These are phyloP conservation scores for Pharus latifolius DNA, from an alignment of 176 grass and related monocot genomes.

Conservation along the genomic window DNA sequence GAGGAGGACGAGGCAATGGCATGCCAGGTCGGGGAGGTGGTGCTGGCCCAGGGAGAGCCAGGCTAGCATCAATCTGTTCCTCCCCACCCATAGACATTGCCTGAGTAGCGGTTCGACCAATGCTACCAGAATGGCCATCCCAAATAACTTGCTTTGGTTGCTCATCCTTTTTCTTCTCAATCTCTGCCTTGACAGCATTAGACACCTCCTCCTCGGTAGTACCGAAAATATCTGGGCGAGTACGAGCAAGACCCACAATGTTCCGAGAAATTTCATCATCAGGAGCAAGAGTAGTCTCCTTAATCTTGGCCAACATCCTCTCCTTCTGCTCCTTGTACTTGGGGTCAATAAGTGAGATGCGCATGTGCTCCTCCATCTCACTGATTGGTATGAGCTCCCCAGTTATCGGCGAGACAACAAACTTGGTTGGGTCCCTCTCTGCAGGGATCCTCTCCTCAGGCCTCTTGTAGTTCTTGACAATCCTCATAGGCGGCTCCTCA, in stretches of 20 bases:
- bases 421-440: conserved; percentile 73
- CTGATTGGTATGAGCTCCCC: conserved; percentile 88
- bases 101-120: conserved; percentile 79
- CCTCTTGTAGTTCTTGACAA: conserved; percentile 97
- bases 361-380: conserved; percentile 99
- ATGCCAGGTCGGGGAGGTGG: conserved; percentile 54
- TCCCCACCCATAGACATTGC: conserved; percentile 63
- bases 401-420: conserved; percentile 93
- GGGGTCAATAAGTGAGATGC: conserved; percentile 92
- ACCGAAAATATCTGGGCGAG: conserved; percentile 94
- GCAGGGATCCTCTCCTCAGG: conserved; percentile 73
- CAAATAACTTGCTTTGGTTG: conserved; percentile 96
- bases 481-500: conserved; percentile 77
- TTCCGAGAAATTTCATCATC: conserved; percentile 96
- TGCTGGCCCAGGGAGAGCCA: conserved; percentile 57
- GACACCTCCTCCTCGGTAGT: conserved; percentile 96
- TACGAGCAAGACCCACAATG: conserved; percentile 91
- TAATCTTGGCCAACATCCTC: conserved; percentile 96
- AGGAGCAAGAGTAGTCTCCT: conserved; percentile 80
- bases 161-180: conserved; percentile 95
- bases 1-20: conserved; percentile 54
- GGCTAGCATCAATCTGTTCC: conserved; percentile 50
- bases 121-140: conserved; percentile 96
- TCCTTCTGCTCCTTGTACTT: conserved; percentile 99
- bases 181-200: conserved; percentile 92